Base-by-base conservation (phyloP, 2,329 filamentous ascomycete species). In the Calonectria naviculata region DNA sequence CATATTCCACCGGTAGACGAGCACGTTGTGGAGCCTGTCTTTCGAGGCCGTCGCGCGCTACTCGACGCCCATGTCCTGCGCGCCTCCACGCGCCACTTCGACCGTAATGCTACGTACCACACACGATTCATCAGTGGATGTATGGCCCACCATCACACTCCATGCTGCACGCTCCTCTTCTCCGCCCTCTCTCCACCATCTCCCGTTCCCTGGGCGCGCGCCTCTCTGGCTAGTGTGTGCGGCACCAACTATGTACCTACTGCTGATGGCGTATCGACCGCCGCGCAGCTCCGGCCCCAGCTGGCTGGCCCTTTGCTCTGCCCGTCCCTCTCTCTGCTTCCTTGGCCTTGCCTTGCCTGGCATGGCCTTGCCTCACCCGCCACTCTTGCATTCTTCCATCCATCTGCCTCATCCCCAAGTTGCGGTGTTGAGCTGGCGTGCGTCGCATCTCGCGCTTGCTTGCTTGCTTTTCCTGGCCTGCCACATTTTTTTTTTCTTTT, bases 361-460 rank as follows among this genome's bases (percentile, higher is more conserved):
- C 10, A 29, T 60, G 64, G 75, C 74, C 70, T 72, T 60, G 67
- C 72, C 46, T 71, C 73, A 49, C 46, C 66, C 65, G 54, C 61
- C 67, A 73, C 68, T 75, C 69, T 65, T 67, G 56, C 68, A 52
- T 68, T 60, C 5, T 62, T n/a, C 52, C 26, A 44, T 52, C 58
- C 46, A 44, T 54, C 34, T 28, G 38, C 67, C 47, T 61, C 63
- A 31, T 52, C 42, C 49, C 61, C 56, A 71, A 78, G 63, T 77
- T 77, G 71, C 76, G 75, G 75, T 78, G 74, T 76, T 74, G 76
- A 68, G 54, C 47, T 68, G 68, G 54, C 68, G 68, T 72, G 66
- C 52, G 54, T 76, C 76, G 76, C 75, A 68, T 78, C 74, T 73
- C 76, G 76, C 76, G 76, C 75, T 78, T 78, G 72, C 54, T 74